Percentiles rank a stretch among this genome's conserved stretches.
Conservation (phyloP, 495 filamentous ascomycete genomes). For the Sordaria brevicollis region DNA sequence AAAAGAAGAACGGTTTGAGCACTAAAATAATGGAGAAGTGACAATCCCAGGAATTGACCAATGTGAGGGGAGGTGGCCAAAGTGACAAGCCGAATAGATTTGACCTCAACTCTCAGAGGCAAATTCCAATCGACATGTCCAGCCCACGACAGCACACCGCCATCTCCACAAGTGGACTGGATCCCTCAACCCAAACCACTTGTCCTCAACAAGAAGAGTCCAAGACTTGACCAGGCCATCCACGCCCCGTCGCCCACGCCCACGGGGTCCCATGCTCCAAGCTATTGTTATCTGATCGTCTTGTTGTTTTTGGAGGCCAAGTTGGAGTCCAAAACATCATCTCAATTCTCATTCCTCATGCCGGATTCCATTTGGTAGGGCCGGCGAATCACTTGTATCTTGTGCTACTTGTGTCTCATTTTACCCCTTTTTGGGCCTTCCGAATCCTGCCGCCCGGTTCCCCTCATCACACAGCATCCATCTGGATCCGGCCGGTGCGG, state of each 20-base stretch:
- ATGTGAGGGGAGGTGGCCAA: neutral
- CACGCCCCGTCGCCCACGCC: no score
- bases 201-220: neutral
- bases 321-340: neutral
- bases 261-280: neutral
- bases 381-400: neutral
- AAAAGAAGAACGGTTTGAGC: no score
- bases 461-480: no score
- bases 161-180: neutral
- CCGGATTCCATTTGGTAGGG: neutral
- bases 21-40: no score
- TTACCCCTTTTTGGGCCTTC: neutral
- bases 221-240: neutral
- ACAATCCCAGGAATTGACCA: neutral
- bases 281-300: neutral
- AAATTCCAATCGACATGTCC: neutral
- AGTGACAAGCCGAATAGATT: neutral
- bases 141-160: neutral
- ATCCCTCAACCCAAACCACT: neutral
- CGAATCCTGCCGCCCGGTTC: neutral
- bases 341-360: neutral
- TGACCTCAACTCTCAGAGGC: fast-evolving
- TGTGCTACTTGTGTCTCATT: neutral
- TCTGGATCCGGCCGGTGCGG: neutral
- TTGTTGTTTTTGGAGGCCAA: neutral